A percentile compares a stretch with the other conserved stretches of the same genome.
Evolutionary conservation across 306 rosid genomes (phyloP).

Genomic region (Spatholobus suberectus): DNA sequence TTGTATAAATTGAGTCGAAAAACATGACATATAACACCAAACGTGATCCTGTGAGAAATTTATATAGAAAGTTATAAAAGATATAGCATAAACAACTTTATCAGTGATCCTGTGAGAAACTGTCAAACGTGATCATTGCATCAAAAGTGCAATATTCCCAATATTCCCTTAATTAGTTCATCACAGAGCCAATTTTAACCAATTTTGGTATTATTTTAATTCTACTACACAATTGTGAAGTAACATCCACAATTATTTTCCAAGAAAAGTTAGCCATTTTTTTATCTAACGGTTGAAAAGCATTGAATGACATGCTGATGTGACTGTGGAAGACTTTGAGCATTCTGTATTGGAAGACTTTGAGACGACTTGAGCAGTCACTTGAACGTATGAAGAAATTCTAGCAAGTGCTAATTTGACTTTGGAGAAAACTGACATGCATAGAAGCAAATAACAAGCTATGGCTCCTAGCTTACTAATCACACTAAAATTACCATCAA

Average conservation of each 20-base stretch:
- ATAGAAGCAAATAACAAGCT: slow-evolving; percentile 21
- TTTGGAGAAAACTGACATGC: slow-evolving; percentile 26
- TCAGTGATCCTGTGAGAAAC: background rate
- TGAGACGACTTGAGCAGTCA: slow-evolving; percentile 16
- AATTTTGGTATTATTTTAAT: background rate
- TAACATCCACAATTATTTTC: background rate
- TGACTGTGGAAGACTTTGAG: slow-evolving; percentile 32
- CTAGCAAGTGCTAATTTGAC: slow-evolving; percentile 45
- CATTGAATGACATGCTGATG: slow-evolving; percentile 22
- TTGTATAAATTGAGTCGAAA: slow-evolving; percentile 19
- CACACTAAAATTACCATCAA: slow-evolving; percentile 14
- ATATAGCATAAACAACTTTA: background rate
- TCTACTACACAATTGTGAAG: background rate
- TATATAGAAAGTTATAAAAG: background rate
- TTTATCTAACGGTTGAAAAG: slow-evolving; percentile 1
- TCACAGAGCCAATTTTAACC: background rate
- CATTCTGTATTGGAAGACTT: slow-evolving; percentile 35
- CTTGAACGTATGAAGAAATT: slow-evolving; percentile 12
- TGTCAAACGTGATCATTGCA: slow-evolving; percentile 10
- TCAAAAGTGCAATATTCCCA: slow-evolving; percentile 8
- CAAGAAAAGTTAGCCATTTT: background rate
- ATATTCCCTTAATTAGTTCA: background rate
- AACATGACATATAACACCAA: background rate
- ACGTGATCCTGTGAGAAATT: too few species aligned
- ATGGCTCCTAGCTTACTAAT: slow-evolving; percentile 1